Evolutionary conservation across 495 filamentous ascomycete species (phyloP).

Genomic region (Trichoderma reesei): DNA sequence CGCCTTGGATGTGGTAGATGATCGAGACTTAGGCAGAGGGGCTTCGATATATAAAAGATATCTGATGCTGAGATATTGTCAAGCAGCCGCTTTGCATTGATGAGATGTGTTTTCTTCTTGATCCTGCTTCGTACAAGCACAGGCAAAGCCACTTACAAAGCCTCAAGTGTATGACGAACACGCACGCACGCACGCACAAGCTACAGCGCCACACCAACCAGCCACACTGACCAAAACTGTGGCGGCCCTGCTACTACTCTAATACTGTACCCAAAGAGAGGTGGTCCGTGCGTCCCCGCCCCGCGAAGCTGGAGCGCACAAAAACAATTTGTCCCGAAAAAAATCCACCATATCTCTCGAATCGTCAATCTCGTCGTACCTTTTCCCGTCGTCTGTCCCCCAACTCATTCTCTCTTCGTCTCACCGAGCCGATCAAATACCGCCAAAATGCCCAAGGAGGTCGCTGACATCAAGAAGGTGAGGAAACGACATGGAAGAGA

Average conservation of each 20-base stretch:
- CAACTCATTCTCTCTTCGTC: slow-evolving; percentile 4
- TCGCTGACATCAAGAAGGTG: slow-evolving; percentile 92
- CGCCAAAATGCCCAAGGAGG: slow-evolving; percentile 88
- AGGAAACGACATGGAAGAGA: background rate
- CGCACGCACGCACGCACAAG: background rate
- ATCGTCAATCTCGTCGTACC: slow-evolving; percentile 22
- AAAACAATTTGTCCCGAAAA: slow-evolving; percentile 4
- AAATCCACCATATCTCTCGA: slow-evolving; percentile 1
- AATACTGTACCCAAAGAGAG: too few species aligned
- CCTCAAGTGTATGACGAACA: background rate
- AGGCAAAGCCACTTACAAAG: slow-evolving; percentile 1
- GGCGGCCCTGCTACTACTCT: background rate
- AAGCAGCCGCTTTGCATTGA: background rate
- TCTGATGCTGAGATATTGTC: too few species aligned
- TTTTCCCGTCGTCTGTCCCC: slow-evolving; percentile 13
- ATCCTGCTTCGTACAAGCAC: background rate
- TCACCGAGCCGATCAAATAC: slow-evolving; percentile 21
- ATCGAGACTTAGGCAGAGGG: too few species aligned
- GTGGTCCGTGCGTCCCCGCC: slow-evolving; percentile 14
- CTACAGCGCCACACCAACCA: background rate
- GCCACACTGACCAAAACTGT: background rate
- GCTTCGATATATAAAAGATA: too few species aligned
- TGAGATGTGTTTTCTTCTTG: background rate
- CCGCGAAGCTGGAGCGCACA: slow-evolving; percentile 16
- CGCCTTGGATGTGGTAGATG: too few species aligned